Evolutionary conservation across 179 eudicot species (phyloP), one percentile per base, ranked within the genome.

Genomic region (Amaranthus tricolor): DNA sequence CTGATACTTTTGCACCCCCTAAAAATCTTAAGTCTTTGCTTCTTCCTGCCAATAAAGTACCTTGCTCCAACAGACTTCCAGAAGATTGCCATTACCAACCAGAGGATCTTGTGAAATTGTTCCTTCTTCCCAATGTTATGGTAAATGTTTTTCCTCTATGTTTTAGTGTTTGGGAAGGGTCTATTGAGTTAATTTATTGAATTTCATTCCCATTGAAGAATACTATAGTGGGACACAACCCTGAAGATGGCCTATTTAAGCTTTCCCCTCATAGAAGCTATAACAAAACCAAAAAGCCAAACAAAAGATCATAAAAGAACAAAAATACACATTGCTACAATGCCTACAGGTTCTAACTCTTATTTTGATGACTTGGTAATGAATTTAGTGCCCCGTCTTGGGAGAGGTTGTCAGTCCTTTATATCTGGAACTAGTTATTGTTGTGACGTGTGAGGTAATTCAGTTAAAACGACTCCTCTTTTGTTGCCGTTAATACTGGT

Each of bases 61-160:
- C 92, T 66, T 82, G 85, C 76, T 86, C 85, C 74, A 95, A 81
- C 69, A 90, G 79, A 69, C 97, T 95, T 83, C 99, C 99, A 13
- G 99, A 95, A 79, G 99, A 95, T 84, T 90, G 97, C 77, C 99
- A 95, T 68, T 95, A 93, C 79, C 96, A 93, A 58, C 99, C 96
- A n/a, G 99, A 95, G 85, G 85, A 91, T 85, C 97, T 95, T 62
- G 91, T 95, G 83, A 93, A 93, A 86, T 73, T 95, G 73, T 95
- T 95, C 86, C 90, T 95, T 78, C 85, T 88, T 70, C 97, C 93
- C 44, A 77, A 88, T 84, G 87, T 95, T 74, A 81, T 82, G 97
- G 99, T 95, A 89, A 84, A 21, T 24, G 70, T 19, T 70, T 55
- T 71, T 24, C 15, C 11, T 13, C 24, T 11, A 31, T 57, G 47